Evolutionary conservation across 2,329 filamentous ascomycete species (phyloP).

Genomic region (Sclerotinia sclerotiorum): DNA sequence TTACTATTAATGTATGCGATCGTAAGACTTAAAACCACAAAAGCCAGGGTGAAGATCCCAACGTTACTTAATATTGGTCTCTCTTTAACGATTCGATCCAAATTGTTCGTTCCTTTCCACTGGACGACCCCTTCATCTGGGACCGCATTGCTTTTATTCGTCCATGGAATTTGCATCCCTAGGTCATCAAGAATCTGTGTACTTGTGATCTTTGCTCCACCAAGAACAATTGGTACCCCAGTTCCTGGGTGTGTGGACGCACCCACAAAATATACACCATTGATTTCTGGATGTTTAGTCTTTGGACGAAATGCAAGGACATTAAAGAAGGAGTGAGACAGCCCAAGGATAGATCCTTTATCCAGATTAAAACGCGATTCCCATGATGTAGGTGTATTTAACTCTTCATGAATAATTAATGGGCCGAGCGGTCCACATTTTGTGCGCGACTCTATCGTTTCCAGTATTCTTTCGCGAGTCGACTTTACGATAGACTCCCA

Average conservation of each 20-base stretch:
- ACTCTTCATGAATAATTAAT: constrained; percentile 51
- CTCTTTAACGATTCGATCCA: constrained; percentile 32
- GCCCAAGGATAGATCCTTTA: constrained; percentile 70
- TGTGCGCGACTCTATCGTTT: constrained; percentile 60
- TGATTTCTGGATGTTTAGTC: constrained; percentile 47
- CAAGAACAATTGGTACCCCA: constrained; percentile 71
- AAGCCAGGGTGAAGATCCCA: constrained; percentile 29
- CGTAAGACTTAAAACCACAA: constrained; percentile 25
- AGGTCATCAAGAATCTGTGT: constrained; percentile 50
- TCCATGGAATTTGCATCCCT: constrained; percentile 31
- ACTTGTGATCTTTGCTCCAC: constrained; percentile 63
- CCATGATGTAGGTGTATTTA: constrained; percentile 68
- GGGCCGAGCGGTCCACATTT: constrained; percentile 50
- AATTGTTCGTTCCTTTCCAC: constrained; percentile 30
- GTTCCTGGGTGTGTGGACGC: constrained; percentile 75
- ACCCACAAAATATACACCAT: constrained; percentile 67
- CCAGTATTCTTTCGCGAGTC: constrained; percentile 60
- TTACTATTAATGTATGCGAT: constrained; percentile 30
- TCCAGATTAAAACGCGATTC: constrained; percentile 69
- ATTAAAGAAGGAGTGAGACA: constrained; percentile 73
- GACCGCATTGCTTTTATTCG: constrained; percentile 21
- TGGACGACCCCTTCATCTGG: constrained; percentile 30
- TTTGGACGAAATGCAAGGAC: constrained; percentile 65
- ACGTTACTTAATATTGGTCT: constrained; percentile 29
- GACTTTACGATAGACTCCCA: constrained; percentile 60